phyloP scores from a whole-genome alignment of 2,329 filamentous ascomycete species.

The Paraphoma sp. region DNA sequence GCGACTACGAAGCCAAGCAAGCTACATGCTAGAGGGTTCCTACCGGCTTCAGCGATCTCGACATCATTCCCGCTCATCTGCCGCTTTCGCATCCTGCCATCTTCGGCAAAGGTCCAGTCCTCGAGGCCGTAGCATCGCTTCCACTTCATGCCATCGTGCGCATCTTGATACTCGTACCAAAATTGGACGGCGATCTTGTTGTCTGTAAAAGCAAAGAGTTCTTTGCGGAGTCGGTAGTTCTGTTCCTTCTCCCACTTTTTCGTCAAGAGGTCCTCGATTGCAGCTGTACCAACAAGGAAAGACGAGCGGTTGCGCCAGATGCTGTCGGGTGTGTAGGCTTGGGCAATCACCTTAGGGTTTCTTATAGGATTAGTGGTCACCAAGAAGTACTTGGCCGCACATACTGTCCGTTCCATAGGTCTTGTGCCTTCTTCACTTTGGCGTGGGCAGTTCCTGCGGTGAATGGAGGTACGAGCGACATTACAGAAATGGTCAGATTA shows the following conservation, averaged over 20 bases:
- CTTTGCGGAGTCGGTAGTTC: constrained; percentile 78
- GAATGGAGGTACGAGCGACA: constrained; percentile 71
- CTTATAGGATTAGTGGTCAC: constrained; percentile 49
- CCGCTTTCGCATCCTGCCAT: constrained; percentile 75
- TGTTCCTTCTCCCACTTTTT: constrained; percentile 77
- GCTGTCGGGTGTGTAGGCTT: constrained; percentile 76
- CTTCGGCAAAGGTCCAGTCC: constrained; percentile 76
- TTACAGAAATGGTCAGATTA: constrained; percentile 14
- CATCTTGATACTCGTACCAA: constrained; percentile 84
- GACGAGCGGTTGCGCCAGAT: constrained; percentile 80
- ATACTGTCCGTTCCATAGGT: constrained; percentile 81
- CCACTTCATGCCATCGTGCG: constrained; percentile 68
- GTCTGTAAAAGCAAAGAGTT: constrained; percentile 78
- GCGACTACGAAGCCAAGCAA: background rate
- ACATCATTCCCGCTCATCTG: constrained; percentile 80
- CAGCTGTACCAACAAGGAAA: constrained; percentile 73
- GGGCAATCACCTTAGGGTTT: constrained; percentile 68
- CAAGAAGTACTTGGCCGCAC: constrained; percentile 12
- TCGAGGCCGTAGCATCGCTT: constrained; percentile 81
- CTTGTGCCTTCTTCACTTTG: constrained; percentile 86
- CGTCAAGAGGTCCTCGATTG: constrained; percentile 71
- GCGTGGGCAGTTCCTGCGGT: constrained; percentile 72
- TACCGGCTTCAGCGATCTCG: constrained; percentile 60
- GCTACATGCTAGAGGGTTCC: constrained; percentile 6
- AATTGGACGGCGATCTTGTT: constrained; percentile 88